phyloP scores from a whole-genome alignment of 305 asterid genomes.

The Fraxinus floribunda region DNA sequence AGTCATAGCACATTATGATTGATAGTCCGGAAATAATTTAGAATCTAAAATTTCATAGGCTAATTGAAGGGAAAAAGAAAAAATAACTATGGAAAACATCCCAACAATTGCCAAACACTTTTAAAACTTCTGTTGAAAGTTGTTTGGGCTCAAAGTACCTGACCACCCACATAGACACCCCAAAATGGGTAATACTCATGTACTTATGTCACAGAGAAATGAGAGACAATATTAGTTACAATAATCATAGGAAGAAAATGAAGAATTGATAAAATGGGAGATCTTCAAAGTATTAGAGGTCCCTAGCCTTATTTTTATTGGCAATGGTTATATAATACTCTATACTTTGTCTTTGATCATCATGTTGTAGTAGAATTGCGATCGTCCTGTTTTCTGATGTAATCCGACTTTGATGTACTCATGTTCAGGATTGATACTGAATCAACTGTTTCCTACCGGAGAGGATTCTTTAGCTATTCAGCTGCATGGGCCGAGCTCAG shows the following conservation, averaged over 20 bases:
- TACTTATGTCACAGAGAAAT: background rate
- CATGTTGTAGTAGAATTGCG: background rate
- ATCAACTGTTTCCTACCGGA: background rate
- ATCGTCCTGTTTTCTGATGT: background rate
- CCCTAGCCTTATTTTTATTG: background rate
- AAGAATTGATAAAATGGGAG: background rate
- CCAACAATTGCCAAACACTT: background rate
- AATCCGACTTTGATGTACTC: background rate
- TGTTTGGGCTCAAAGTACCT: background rate
- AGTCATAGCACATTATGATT: background rate
- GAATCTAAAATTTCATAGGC: background rate
- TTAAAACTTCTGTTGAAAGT: background rate
- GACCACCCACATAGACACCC: background rate
- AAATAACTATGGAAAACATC: background rate
- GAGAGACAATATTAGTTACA: background rate
- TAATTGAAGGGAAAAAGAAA: background rate
- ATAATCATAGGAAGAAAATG: background rate
- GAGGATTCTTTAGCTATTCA: conserved; percentile 24
- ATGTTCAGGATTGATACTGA: conserved; percentile 22
- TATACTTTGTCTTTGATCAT: background rate
- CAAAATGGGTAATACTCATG: background rate
- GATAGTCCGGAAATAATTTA: background rate
- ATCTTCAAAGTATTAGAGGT: background rate
- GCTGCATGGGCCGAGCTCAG: conserved; percentile 11
- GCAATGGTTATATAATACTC: background rate